phyloP scores from a whole-genome alignment of 768 basidiomycete species.

The Lactifluus volemus region DNA sequence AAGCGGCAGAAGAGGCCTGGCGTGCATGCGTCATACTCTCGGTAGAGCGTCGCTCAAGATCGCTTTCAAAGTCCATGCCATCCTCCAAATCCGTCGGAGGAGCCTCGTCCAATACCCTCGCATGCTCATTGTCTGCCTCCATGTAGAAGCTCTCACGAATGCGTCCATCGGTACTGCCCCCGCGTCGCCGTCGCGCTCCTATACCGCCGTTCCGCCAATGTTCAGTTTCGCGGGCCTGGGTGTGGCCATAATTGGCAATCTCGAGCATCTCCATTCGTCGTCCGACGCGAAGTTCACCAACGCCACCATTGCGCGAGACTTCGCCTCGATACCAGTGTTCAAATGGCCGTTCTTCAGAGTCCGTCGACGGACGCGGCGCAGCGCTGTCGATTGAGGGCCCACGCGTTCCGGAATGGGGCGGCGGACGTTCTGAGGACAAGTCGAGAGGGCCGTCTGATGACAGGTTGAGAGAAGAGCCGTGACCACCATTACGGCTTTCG shows the following conservation, averaged over 20 bases:
- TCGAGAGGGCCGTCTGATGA: background rate
- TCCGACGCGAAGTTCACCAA: slow-evolving; percentile 72
- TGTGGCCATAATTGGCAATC: slow-evolving; percentile 78
- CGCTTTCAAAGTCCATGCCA: slow-evolving; percentile 29
- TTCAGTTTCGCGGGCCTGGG: slow-evolving; percentile 20
- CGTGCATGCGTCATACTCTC: background rate
- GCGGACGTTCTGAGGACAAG: slow-evolving; percentile 29
- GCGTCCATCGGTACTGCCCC: slow-evolving; percentile 52
- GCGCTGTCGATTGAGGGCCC: slow-evolving; percentile 28
- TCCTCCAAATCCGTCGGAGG: slow-evolving; percentile 69
- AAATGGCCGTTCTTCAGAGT: slow-evolving; percentile 76
- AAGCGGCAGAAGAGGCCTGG: background rate
- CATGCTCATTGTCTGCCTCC: slow-evolving; percentile 46
- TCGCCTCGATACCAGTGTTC: slow-evolving; percentile 91
- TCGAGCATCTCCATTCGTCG: slow-evolving; percentile 77
- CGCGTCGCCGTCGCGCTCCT: slow-evolving; percentile 30
- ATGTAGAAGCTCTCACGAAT: slow-evolving; percentile 57
- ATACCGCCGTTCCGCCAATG: slow-evolving; percentile 21
- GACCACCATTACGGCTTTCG: slow-evolving; percentile 26
- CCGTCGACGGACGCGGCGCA: slow-evolving; percentile 45
- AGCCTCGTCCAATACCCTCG: slow-evolving; percentile 62
- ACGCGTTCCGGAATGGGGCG: slow-evolving; percentile 38
- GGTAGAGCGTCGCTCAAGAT: slow-evolving; percentile 4
- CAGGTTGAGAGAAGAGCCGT: background rate
- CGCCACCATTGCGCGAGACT: slow-evolving; percentile 79